phyloP scores from a whole-genome alignment of 169 alveolate species.

The Plasmodium malariae region DNA sequence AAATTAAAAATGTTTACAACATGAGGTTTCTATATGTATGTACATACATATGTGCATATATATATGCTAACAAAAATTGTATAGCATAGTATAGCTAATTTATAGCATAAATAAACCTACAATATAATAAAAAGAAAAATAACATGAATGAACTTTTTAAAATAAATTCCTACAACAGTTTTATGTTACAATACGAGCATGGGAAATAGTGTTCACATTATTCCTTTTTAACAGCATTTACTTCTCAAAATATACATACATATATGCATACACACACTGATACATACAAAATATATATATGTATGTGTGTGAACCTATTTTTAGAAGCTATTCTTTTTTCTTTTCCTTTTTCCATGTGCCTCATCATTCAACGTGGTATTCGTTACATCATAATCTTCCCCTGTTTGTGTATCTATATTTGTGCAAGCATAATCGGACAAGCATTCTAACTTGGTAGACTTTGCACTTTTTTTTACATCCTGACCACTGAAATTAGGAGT shows the following conservation, averaged over 20 bases:
- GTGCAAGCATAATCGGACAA: constrained; percentile 37
- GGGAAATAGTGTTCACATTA: neutral
- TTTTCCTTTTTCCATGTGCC: constrained; percentile 61
- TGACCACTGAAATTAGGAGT: neutral
- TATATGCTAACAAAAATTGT: neutral
- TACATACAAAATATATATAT: neutral
- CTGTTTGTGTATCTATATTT: constrained; percentile 41
- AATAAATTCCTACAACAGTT: neutral
- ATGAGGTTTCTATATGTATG: neutral
- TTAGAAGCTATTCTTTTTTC: constrained; percentile 27
- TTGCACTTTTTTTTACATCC: constrained; percentile 10
- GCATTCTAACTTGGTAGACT: constrained; percentile 1
- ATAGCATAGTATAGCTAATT: neutral
- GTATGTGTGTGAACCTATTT: neutral
- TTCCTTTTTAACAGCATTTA: too few species aligned
- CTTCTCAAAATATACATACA: neutral
- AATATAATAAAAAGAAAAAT: too few species aligned
- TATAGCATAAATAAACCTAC: neutral
- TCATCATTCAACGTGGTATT: constrained; percentile 42
- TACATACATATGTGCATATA: constrained; percentile 3
- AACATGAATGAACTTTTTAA: neutral
- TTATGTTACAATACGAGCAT: neutral
- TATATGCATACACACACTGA: neutral
- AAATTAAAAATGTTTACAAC: neutral
- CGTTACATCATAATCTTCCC: constrained; percentile 35